Percentiles rank a stretch among this genome's conserved stretches.
Conservation (phyloP, 2,329 filamentous ascomycete species). For the Aschersonia sp. region DNA sequence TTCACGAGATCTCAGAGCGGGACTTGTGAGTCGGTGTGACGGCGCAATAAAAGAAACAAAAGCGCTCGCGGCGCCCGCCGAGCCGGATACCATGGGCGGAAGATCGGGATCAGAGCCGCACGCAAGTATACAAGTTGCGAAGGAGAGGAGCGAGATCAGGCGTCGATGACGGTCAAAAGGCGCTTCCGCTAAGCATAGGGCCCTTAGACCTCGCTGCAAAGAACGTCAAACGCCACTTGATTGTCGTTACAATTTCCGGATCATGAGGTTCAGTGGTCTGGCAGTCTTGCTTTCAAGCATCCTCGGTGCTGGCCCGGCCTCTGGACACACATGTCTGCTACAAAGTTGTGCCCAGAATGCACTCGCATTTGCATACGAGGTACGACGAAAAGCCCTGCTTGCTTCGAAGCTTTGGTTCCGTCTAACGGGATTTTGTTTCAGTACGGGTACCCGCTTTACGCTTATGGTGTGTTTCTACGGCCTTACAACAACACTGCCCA, state of each 20-base stretch:
- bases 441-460: constrained; percentile 3
- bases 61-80: too few relatives aligned
- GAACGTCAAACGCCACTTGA: too few relatives aligned
- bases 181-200: too few relatives aligned
- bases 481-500: not conserved
- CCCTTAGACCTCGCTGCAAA: too few relatives aligned
- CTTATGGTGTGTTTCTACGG: not conserved
- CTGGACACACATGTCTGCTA: not conserved
- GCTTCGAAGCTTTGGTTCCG: not conserved
- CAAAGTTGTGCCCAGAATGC: not conserved
- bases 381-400: not conserved
- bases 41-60: too few relatives aligned
- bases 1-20: not conserved
- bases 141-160: too few relatives aligned
- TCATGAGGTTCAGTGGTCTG: not conserved
- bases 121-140: too few relatives aligned
- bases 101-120: too few relatives aligned
- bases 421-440: not conserved
- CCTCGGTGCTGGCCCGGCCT: not conserved
- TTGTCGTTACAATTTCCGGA: not conserved
- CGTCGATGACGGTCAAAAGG: too few relatives aligned
- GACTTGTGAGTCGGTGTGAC: not conserved
- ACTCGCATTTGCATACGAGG: not conserved
- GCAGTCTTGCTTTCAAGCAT: not conserved
- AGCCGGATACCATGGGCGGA: too few relatives aligned